phyloP scores from a whole-genome alignment of 2,329 filamentous ascomycete species.

The Fusarium sp. region DNA sequence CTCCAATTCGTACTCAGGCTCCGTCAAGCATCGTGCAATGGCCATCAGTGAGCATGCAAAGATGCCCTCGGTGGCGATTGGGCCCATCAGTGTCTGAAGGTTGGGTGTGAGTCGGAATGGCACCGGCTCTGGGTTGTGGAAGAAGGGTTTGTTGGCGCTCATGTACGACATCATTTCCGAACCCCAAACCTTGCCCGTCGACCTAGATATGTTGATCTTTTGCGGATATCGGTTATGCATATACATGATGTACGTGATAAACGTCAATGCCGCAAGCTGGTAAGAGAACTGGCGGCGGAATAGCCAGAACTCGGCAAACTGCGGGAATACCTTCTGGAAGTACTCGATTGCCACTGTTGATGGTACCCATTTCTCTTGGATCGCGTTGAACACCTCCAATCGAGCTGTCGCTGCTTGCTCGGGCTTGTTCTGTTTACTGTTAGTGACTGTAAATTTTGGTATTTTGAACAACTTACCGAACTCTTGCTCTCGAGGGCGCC shows the following conservation, averaged over 20 bases:
- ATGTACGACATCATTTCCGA: slow-evolving; percentile 93
- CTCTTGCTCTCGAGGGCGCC: slow-evolving; percentile 77
- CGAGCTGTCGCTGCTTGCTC: slow-evolving; percentile 79
- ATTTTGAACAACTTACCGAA: slow-evolving; percentile 56
- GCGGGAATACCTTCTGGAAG: slow-evolving; percentile 88
- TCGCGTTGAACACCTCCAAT: slow-evolving; percentile 92
- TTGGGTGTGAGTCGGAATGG: slow-evolving; percentile 98
- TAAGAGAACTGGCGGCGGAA: slow-evolving; percentile 98
- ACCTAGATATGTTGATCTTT: slow-evolving; percentile 91
- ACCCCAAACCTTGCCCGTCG: slow-evolving; percentile 94
- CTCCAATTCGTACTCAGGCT: slow-evolving; percentile 90
- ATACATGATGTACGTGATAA: slow-evolving; percentile 98
- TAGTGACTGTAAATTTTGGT: background rate
- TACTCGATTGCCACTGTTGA: slow-evolving; percentile 85
- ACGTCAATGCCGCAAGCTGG: slow-evolving; percentile 92
- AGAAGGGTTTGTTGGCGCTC: slow-evolving; percentile 84
- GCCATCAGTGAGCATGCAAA: slow-evolving; percentile 97
- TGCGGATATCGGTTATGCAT: slow-evolving; percentile 96
- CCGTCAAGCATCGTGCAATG: slow-evolving; percentile 91
- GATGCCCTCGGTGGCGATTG: slow-evolving; percentile 94
- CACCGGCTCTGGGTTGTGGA: slow-evolving; percentile 94
- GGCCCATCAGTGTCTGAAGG: slow-evolving; percentile 94
- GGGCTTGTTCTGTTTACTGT: slow-evolving; percentile 65
- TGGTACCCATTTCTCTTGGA: slow-evolving; percentile 93
- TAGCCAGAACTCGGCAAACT: slow-evolving; percentile 95